Percentiles rank a stretch among this genome's conserved stretches.
phyloP scores from a whole-genome alignment of 352 stramenopile species.

The Phytophthora agathidicida region DNA sequence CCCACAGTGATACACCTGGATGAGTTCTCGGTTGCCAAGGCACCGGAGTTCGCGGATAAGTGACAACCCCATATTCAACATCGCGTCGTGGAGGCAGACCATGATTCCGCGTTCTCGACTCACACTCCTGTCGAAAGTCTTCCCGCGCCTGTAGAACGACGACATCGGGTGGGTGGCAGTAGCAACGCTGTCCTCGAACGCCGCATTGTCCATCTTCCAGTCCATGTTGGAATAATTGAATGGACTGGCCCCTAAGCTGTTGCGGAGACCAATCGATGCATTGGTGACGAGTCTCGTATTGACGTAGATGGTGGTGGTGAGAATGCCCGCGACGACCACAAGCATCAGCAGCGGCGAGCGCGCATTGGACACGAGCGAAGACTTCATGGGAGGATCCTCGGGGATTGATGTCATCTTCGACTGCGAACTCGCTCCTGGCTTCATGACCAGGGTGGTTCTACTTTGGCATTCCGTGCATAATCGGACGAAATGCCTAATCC shows the following conservation, averaged over 20 bases:
- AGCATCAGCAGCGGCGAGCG: constrained; percentile 6
- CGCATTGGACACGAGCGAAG: not conserved
- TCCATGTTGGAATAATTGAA: constrained; percentile 16
- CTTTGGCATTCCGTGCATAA: no score
- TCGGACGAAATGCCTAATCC: no score
- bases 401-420: not conserved
- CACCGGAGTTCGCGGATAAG: constrained; percentile 37
- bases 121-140: constrained; percentile 25
- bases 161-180: constrained; percentile 12
- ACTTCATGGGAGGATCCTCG: not conserved
- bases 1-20: constrained; percentile 38
- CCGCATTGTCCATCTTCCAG: constrained; percentile 24
- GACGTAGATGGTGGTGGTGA: constrained; percentile 27
- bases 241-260: constrained; percentile 17
- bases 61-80: constrained; percentile 47
- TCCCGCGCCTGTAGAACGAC: constrained; percentile 10
- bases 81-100: constrained; percentile 36
- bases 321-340: not conserved
- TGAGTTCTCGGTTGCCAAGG: constrained; percentile 26
- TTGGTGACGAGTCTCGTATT: constrained; percentile 22
- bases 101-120: constrained; percentile 17
- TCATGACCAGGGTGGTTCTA: no score
- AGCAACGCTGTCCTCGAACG: constrained; percentile 11
- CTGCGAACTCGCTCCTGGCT: not conserved
- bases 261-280: constrained; percentile 11